These are phyloP conservation scores for Penicillium sp. DNA, from an alignment of 2,329 filamentous ascomycete genomes.

Conservation along the genomic window DNA sequence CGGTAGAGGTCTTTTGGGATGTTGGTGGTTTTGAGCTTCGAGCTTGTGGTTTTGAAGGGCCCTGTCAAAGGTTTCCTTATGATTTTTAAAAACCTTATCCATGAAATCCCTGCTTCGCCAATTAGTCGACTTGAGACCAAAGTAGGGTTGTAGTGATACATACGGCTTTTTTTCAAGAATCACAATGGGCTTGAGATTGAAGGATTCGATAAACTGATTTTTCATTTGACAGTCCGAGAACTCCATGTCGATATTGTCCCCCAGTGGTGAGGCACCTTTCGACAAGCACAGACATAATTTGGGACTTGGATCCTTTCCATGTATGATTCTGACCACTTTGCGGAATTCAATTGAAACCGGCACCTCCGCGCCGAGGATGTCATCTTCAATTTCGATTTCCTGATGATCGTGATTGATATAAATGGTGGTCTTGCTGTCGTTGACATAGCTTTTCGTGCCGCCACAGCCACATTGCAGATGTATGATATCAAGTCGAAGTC, in stretches of 20 bases:
- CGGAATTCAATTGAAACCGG: conserved; percentile 17
- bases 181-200: conserved; percentile 13
- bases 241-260: conserved; percentile 30
- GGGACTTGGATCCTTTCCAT: conserved; percentile 21
- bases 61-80: conserved; percentile 30
- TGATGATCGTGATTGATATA: conserved; percentile 10
- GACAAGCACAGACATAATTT: conserved; percentile 33
- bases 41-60: conserved; percentile 6
- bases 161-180: conserved; percentile 26
- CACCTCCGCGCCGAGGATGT: neutral
- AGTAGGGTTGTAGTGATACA: conserved; percentile 3
- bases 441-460: conserved; percentile 4
- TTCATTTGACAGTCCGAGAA: conserved; percentile 24
- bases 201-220: conserved; percentile 17
- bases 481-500: conserved; percentile 14
- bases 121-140: neutral
- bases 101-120: conserved; percentile 31
- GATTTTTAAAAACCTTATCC: conserved; percentile 21
- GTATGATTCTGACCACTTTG: conserved; percentile 20
- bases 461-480: conserved; percentile 25
- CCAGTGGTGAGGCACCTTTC: conserved; percentile 13
- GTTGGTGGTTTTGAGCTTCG: conserved; percentile 1
- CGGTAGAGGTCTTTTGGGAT: conserved; percentile 15
- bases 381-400: conserved; percentile 8
- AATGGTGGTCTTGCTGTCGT: conserved; percentile 10